A percentile compares a stretch with the other conserved stretches of the same genome.
Conservation (phyloP, 2,329 filamentous ascomycete genomes). For the Neonectria faginata region DNA sequence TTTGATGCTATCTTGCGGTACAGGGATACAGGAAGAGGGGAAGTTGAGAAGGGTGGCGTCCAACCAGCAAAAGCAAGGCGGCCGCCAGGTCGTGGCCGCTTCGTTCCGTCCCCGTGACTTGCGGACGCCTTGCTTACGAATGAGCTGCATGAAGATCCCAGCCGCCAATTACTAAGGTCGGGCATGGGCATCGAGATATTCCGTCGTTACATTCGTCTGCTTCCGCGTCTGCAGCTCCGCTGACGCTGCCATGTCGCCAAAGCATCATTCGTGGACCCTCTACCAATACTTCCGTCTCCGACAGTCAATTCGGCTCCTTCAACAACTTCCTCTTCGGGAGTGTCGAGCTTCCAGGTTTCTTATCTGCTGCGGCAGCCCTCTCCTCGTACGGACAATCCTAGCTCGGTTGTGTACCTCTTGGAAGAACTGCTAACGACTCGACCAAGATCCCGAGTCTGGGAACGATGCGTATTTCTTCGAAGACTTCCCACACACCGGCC, state of each 20-base stretch:
- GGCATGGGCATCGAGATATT: background rate
- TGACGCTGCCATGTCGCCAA: background rate
- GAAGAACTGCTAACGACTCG: background rate
- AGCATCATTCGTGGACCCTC: background rate
- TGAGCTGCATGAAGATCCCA: background rate
- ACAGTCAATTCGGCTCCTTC: background rate
- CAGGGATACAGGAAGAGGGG: background rate
- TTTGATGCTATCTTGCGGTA: background rate
- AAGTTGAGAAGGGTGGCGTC: background rate
- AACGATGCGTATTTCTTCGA: too few species aligned
- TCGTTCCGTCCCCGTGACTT: background rate
- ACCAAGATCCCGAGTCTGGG: too few species aligned
- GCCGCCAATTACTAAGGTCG: background rate
- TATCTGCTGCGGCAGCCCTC: background rate
- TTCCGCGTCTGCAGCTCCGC: background rate
- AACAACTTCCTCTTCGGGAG: background rate
- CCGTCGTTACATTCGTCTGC: background rate
- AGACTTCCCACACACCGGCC: too few species aligned
- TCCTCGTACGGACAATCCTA: background rate
- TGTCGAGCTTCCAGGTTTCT: background rate
- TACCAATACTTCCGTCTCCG: background rate
- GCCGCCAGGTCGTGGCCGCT: background rate
- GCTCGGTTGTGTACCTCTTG: background rate
- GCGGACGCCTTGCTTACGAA: background rate
- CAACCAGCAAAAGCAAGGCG: background rate